Conservation (phyloP, 2,329 filamentous ascomycete species). For the Aspergillus persii region DNA sequence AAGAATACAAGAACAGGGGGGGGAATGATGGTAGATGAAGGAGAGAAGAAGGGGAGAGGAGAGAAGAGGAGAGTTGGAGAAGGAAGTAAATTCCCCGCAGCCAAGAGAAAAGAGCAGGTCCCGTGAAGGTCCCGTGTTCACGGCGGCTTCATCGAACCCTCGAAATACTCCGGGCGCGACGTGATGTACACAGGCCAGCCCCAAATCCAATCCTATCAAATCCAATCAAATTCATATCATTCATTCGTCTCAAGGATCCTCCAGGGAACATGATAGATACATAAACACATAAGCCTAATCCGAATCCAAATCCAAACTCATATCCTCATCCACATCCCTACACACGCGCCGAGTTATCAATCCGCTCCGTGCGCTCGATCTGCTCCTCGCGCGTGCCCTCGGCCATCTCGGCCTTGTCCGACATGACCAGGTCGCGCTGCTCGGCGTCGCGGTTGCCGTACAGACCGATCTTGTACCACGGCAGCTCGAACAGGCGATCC, state of each 20-base stretch:
- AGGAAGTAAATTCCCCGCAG: background rate
- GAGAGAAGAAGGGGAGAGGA: background rate
- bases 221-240: too few species aligned
- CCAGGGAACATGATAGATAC: background rate
- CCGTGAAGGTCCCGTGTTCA: background rate
- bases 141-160: too few species aligned
- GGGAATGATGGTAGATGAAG: background rate
- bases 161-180: too few species aligned
- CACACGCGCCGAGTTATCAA: conserved; percentile 19
- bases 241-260: too few species aligned
- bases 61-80: background rate
- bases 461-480: conserved; percentile 71
- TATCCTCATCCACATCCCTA: conserved; percentile 2
- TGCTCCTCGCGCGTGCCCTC: conserved; percentile 4
- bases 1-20: background rate
- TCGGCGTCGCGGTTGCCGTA: conserved; percentile 33
- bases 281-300: background rate
- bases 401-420: conserved; percentile 25
- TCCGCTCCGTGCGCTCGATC: background rate
- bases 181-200: too few species aligned
- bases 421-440: conserved; percentile 22
- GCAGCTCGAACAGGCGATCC: conserved; percentile 68
- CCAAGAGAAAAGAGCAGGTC: background rate
- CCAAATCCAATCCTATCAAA: too few species aligned
- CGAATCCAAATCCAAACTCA: background rate